A percentile compares a stretch with the other conserved stretches of the same genome.
phyloP scores from a whole-genome alignment of 2,329 filamentous ascomycete genomes.

The Cladosporium cucumerinum region DNA sequence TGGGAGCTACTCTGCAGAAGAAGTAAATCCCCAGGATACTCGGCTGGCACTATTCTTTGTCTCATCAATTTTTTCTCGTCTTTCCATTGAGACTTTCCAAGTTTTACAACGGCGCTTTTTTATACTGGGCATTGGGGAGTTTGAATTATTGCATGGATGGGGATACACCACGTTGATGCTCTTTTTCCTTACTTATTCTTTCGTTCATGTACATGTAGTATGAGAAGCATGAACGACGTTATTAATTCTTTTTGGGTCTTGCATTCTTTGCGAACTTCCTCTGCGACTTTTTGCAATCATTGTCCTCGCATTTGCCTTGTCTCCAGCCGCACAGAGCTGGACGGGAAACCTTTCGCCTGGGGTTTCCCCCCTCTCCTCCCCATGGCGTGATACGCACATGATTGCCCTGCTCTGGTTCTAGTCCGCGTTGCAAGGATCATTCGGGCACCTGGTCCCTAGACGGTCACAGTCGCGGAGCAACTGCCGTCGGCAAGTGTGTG shows the following conservation, averaged over 20 bases:
- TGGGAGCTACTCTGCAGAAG: neutral
- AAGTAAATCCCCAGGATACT: neutral
- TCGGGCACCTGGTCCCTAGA: neutral
- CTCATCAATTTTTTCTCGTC: neutral
- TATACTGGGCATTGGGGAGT: neutral
- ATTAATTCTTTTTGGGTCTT: neutral
- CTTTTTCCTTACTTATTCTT: neutral
- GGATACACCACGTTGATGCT: slow-evolving; percentile 4
- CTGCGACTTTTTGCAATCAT: too few species aligned
- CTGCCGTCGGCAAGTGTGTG: neutral
- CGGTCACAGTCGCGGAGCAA: neutral
- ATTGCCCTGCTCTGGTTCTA: neutral
- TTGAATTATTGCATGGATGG: neutral
- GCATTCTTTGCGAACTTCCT: neutral
- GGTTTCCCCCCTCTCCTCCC: neutral
- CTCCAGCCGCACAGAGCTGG: too few species aligned
- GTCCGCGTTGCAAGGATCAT: neutral
- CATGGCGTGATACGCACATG: neutral
- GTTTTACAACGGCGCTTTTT: neutral
- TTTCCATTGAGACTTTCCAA: neutral
- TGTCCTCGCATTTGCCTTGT: neutral
- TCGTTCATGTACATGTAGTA: neutral
- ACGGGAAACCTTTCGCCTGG: neutral
- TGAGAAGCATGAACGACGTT: slow-evolving; percentile 1
- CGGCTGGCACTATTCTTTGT: neutral